phyloP scores from a whole-genome alignment of 2,329 filamentous ascomycete species.

The Escovopsis sp. region DNA sequence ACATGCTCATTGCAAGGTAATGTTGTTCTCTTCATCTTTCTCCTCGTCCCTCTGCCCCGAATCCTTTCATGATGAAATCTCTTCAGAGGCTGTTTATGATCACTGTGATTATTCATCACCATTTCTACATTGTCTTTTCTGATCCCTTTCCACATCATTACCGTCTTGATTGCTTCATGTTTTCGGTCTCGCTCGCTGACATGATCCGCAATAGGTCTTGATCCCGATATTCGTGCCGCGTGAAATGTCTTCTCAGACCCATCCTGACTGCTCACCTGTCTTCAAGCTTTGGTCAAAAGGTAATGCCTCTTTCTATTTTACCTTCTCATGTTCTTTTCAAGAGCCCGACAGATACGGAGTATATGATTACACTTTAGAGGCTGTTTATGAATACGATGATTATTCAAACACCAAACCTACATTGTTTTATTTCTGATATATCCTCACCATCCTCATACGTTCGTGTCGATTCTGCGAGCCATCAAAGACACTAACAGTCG shows the following conservation, averaged over 20 bases:
- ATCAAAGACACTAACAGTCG: too few species aligned
- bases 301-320: not conserved
- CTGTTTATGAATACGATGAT: constrained; percentile 33
- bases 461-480: not conserved
- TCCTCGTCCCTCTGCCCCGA: not conserved
- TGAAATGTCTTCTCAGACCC: too few species aligned
- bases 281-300: not conserved
- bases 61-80: constrained; percentile 24
- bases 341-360: constrained; percentile 5
- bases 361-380: constrained; percentile 30
- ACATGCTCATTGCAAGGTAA: constrained; percentile 10
- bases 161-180: not conserved
- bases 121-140: constrained; percentile 6
- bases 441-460: not conserved
- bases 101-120: constrained; percentile 19
- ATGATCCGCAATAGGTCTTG: too few species aligned
- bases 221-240: too few species aligned
- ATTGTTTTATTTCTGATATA: constrained; percentile 3
- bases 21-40: too few species aligned
- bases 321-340: not conserved
- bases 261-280: not conserved
- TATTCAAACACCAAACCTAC: constrained; percentile 11
- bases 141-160: not conserved
- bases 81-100: constrained; percentile 36
- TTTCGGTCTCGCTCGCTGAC: too few species aligned